phyloP scores from a whole-genome alignment of 768 basidiomycete species.

The Amanita jacksonii region DNA sequence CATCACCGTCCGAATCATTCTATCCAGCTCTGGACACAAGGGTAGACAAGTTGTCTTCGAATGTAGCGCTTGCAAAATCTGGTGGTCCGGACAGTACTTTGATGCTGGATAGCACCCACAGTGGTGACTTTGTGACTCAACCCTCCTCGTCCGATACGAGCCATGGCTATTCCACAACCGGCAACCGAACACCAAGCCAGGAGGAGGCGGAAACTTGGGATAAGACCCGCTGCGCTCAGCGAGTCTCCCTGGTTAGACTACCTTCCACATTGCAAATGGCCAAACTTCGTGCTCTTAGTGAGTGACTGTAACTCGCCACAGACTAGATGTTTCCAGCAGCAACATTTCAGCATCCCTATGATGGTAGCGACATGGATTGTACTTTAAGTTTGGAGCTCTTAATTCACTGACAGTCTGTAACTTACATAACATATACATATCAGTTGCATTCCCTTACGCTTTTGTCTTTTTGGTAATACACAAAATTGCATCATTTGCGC shows the following conservation, averaged over 20 bases:
- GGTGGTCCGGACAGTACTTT: not conserved
- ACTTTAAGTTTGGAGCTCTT: constrained; percentile 5
- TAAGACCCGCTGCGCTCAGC: constrained; percentile 74
- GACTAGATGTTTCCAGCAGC: too few species aligned
- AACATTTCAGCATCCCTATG: too few species aligned
- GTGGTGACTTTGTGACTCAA: not conserved
- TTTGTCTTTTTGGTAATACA: not conserved
- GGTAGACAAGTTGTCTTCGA: constrained; percentile 27
- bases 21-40: constrained; percentile 57
- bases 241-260: constrained; percentile 72
- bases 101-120: not conserved
- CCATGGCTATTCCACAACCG: not conserved
- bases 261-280: constrained; percentile 38
- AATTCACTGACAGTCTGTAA: constrained; percentile 10
- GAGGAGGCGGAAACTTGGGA: constrained; percentile 88
- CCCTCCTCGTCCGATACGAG: constrained; percentile 8
- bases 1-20: constrained; percentile 49
- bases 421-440: constrained; percentile 7
- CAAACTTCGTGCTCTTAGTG: constrained; percentile 6
- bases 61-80: not conserved
- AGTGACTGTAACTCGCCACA: too few species aligned
- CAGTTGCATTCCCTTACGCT: not conserved
- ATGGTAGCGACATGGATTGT: constrained; percentile 4
- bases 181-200: constrained; percentile 14
- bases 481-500: constrained; percentile 43